Conservation (phyloP, 306 rosid species). For the Carpinus fangiana region DNA sequence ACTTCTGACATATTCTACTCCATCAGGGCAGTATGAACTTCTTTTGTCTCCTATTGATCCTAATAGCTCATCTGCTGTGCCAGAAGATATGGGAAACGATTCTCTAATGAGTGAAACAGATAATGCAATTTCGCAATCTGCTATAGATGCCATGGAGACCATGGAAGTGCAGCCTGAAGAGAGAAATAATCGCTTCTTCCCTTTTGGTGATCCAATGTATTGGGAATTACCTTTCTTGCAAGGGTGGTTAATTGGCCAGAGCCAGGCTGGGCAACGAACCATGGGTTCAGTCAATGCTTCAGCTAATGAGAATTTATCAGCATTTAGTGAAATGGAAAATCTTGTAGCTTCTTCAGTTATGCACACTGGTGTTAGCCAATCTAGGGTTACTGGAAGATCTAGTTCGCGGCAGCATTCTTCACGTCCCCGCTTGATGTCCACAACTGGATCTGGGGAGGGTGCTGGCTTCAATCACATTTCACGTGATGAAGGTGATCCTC, state of each 20-base stretch:
- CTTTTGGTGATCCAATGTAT: slow-evolving; percentile 58
- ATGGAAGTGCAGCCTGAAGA: slow-evolving; percentile 50
- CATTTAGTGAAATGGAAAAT: slow-evolving; percentile 44
- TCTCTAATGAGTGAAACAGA: slow-evolving; percentile 41
- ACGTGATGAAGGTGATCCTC: slow-evolving; percentile 66
- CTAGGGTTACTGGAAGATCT: slow-evolving; percentile 66
- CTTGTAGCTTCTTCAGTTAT: slow-evolving; percentile 50
- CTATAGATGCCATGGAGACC: slow-evolving; percentile 32
- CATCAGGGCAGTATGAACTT: slow-evolving; percentile 68
- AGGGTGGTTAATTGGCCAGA: slow-evolving; percentile 95
- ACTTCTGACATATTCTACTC: slow-evolving; percentile 59
- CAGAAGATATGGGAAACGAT: slow-evolving; percentile 46
- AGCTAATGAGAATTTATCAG: slow-evolving; percentile 37
- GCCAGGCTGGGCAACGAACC: slow-evolving; percentile 66
- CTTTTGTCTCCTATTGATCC: slow-evolving; percentile 73
- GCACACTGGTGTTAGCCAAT: slow-evolving; percentile 51
- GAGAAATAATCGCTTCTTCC: slow-evolving; percentile 46
- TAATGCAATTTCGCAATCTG: slow-evolving; percentile 43
- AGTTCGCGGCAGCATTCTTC: slow-evolving; percentile 56
- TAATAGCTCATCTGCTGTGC: slow-evolving; percentile 36
- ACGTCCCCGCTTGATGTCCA: slow-evolving; percentile 49
- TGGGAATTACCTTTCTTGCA: slow-evolving; percentile 95
- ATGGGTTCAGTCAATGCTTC: slow-evolving; percentile 39
- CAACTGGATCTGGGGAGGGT: slow-evolving; percentile 55
- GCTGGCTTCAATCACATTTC: slow-evolving; percentile 38